A percentile compares a stretch with the other conserved stretches of the same genome.
Evolutionary conservation across 208 protist genomes (phyloP).

Genomic region (Trypanosoma congolense): DNA sequence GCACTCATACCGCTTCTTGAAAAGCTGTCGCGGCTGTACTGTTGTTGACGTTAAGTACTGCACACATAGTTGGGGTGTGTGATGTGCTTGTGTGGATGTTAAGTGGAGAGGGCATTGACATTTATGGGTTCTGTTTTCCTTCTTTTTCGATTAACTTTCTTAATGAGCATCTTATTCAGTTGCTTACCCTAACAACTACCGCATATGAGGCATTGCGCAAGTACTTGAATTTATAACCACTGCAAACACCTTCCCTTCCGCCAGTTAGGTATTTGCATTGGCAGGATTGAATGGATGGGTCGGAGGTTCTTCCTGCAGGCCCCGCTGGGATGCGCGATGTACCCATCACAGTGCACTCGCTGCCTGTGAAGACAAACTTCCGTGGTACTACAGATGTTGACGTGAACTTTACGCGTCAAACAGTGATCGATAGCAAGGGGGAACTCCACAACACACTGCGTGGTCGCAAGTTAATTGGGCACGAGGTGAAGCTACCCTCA

Average conservation of each 20-base stretch:
- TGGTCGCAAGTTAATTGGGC: constrained; percentile 24
- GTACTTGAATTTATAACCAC: no score
- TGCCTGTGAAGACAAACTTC: constrained; percentile 66
- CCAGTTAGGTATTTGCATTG: no score
- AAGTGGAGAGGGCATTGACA: no score
- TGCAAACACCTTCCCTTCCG: no score
- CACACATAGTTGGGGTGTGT: no score
- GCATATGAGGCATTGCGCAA: no score
- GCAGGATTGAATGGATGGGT: neutral
- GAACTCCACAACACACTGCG: constrained; percentile 21
- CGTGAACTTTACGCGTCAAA: constrained; percentile 53
- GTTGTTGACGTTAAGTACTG: no score
- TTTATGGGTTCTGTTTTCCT: no score
- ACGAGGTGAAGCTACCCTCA: constrained; percentile 14
- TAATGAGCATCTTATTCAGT: no score
- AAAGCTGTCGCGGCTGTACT: constrained; percentile 35
- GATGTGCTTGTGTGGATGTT: no score
- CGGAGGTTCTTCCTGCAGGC: neutral
- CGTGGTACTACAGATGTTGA: constrained; percentile 60
- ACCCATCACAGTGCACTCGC: constrained; percentile 36
- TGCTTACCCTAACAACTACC: no score
- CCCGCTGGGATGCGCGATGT: neutral
- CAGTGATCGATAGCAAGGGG: constrained; percentile 22
- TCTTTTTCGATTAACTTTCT: no score
- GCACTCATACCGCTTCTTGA: constrained; percentile 42